Evolutionary conservation across 345 rosid genomes (phyloP), one percentile per base, ranked within the genome.

Genomic region (Populus euphratica): DNA sequence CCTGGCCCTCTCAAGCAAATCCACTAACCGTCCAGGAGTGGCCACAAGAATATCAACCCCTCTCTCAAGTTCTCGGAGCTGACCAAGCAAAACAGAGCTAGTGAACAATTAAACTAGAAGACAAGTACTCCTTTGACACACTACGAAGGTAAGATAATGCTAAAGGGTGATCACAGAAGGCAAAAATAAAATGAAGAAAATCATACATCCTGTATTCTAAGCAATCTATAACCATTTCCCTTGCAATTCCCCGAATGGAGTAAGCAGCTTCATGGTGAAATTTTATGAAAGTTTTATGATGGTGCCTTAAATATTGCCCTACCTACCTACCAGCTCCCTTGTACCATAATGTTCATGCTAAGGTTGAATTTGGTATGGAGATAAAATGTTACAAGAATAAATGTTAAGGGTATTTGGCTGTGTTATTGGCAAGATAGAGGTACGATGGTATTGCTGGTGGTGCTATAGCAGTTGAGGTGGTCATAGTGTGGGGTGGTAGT

Each of bases 11-110:
- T 93, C 99, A 27, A 96, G 88, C 89, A 95, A 84, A 80, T 95
- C 99, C 33, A 93, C 97, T 87, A 96, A 83, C 79, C 99, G 86
- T 84, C 99, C 99, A 78, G 99, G 99, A 75, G 99, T 96, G 64
- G 99, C 99, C 76, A 96, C 99, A 68, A 96, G 94, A 85, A 96
- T 91, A 85, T 96, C 98, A 43, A 93, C 99, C 39, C 99, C 99
- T 76, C 98, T 89, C 78, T 96, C 99, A 78, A 96, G 90, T 78
- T 93, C 99, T 79, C 96, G 92, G 65, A 96, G 79, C 99, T 96
- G 90, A 78, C 64, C 76, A 89, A 72, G 70, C 70, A 81, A 70
- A 31, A 44, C 62, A 59, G 21, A 77, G 49, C 3, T 20, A 43
- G 25, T 20, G 33, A 69, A n/a, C 49, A 50, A 76, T 68, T 54